Conservation (phyloP, 257 asterid species). For the Nicotiana knightiana region DNA sequence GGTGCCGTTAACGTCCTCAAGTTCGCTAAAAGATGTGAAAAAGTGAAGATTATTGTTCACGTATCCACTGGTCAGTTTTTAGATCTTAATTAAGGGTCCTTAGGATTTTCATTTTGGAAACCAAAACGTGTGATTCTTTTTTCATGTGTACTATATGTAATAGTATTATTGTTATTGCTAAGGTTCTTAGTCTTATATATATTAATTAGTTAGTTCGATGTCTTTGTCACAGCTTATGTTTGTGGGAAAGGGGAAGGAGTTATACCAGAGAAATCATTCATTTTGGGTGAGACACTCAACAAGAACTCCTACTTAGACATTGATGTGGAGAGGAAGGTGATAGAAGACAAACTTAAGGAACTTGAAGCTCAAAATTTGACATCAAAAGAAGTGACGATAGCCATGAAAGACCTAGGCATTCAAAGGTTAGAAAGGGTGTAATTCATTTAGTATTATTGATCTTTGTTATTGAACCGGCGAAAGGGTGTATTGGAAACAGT, state of each 20-base stretch:
- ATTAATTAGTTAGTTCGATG: background rate
- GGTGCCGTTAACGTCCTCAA: slow-evolving; percentile 37
- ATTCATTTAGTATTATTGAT: too few relatives aligned
- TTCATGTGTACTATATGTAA: background rate
- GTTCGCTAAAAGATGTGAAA: slow-evolving; percentile 38
- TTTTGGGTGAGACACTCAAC: slow-evolving; percentile 38
- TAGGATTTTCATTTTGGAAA: background rate
- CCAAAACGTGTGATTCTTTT: background rate
- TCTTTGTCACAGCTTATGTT: slow-evolving; percentile 32
- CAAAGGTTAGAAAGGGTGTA: slow-evolving; percentile 27
- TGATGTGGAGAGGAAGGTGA: slow-evolving; percentile 30
- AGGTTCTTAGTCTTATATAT: background rate
- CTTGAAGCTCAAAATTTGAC: slow-evolving; percentile 25
- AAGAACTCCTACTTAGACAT: slow-evolving; percentile 41
- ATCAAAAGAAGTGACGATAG: slow-evolving; percentile 24
- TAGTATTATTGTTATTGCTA: background rate
- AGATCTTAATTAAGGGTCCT: background rate
- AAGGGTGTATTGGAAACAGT: too few relatives aligned
- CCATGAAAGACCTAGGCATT: slow-evolving; percentile 54
- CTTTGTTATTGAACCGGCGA: too few relatives aligned
- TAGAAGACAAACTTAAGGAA: slow-evolving; percentile 28
- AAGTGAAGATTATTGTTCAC: slow-evolving; percentile 37
- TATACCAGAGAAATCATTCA: slow-evolving; percentile 31
- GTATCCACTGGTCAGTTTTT: slow-evolving; percentile 49
- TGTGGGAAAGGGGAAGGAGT: slow-evolving; percentile 37